phyloP scores from a whole-genome alignment of 306 rosid genomes.

The Cicer chorassanicum region DNA sequence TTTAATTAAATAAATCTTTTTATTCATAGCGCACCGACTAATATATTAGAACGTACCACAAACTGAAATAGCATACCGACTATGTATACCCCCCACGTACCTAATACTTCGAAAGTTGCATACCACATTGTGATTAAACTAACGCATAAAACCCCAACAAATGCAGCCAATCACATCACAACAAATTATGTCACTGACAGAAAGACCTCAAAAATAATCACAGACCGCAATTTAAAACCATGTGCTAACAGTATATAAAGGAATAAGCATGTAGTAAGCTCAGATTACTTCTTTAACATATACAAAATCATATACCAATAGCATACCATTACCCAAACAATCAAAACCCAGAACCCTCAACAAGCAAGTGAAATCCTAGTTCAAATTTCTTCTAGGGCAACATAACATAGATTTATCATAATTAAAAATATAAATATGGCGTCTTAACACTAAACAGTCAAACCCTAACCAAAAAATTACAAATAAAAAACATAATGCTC shows the following conservation, averaged over 20 bases:
- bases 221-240: background rate
- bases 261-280: background rate
- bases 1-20: no score
- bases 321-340: background rate
- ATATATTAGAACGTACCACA: no score
- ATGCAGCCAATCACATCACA: background rate
- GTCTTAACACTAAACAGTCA: background rate
- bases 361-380: slow-evolving; percentile 8
- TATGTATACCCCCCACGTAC: no score
- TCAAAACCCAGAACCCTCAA: background rate
- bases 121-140: background rate
- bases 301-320: slow-evolving; percentile 3
- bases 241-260: background rate
- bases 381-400: slow-evolving; percentile 19
- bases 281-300: slow-evolving; percentile 10
- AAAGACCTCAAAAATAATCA: background rate
- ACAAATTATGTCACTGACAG: background rate
- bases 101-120: no score
- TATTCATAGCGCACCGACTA: no score
- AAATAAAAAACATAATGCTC: background rate
- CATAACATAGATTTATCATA: background rate
- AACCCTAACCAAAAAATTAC: background rate
- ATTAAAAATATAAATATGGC: background rate
- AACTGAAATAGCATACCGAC: no score
- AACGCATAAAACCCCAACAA: background rate